Conservation (phyloP, 2,329 filamentous ascomycete genomes). For the Sporothrix luriei region DNA sequence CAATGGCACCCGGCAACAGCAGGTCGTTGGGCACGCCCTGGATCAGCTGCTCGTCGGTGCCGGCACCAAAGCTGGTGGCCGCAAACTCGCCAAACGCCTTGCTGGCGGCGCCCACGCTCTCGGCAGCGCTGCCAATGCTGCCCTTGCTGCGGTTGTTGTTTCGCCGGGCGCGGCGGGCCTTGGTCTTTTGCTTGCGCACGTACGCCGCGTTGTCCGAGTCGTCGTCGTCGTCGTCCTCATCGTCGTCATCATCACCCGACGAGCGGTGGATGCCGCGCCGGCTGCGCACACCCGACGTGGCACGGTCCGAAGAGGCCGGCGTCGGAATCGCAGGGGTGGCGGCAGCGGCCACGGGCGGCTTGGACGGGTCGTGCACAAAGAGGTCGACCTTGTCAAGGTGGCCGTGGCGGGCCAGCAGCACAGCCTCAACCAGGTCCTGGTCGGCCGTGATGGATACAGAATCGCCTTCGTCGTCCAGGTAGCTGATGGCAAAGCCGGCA, state of each 20-base stretch:
- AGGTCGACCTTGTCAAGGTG: constrained; percentile 92
- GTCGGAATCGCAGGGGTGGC: constrained; percentile 46
- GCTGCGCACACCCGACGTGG: constrained; percentile 20
- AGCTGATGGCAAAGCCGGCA: constrained; percentile 87
- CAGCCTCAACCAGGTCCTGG: constrained; percentile 87
- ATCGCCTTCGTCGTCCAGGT: constrained; percentile 95
- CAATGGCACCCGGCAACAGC: constrained; percentile 88
- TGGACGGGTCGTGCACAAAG: constrained; percentile 90
- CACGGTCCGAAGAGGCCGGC: constrained; percentile 42
- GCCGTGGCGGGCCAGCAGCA: constrained; percentile 75
- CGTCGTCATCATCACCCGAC: constrained; percentile 47
- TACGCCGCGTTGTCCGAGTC: constrained; percentile 43
- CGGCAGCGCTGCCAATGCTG: constrained; percentile 30
- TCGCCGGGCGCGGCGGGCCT: constrained; percentile 42
- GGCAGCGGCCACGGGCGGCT: constrained; percentile 71
- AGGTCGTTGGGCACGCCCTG: constrained; percentile 92
- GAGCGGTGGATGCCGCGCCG: constrained; percentile 35
- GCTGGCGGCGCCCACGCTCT: constrained; percentile 28
- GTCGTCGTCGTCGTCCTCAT: constrained; percentile 55
- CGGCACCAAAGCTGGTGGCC: constrained; percentile 28
- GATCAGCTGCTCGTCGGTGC: constrained; percentile 70
- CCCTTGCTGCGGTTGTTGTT: constrained; percentile 37
- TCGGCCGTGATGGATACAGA: constrained; percentile 96
- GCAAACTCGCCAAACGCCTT: constrained; percentile 32
- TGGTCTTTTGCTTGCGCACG: constrained; percentile 14